Evolutionary conservation across 1,139 yeast species (phyloP), one percentile per base, ranked within the genome.

Genomic region (Yarrowia galli): DNA sequence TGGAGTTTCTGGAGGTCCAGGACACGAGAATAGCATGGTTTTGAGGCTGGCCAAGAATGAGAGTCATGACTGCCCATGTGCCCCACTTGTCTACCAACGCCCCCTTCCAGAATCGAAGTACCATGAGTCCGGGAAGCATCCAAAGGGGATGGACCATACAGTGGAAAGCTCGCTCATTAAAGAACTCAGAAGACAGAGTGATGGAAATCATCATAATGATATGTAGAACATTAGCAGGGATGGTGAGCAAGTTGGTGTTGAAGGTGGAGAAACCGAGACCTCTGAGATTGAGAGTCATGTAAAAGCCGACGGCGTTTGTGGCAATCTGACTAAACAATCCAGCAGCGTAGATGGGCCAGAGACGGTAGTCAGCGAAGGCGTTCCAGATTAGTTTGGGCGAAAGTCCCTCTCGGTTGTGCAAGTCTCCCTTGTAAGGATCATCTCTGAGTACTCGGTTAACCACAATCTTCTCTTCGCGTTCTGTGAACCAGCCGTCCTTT

Each of bases 391-490:
- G 80, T 65, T 72, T 77, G 23, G 77, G 73, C 9, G 81, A 75
- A 12, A 87, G 78, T 0, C 86, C 85, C 72, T 86, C 85, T 70
- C 89, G 81, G 74, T 88, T 88, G 73, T 87, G 81, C 89, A 87
- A 86, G 70, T 86, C 88, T 20, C 91, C 90, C 76, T 88, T 88
- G 0, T 84, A 78, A 8, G 92, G 91, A 73, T 88, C 92, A 74
- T 88, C 91, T 72, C 91, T 77, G 67, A 88, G 78, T 1, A 88
- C 80, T 69, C 87, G 81, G 72, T 88, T 88, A 18, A 87, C 90
- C 38, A 86, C 81, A 66, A 88, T 87, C 68, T 83, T 85, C 71
- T 84, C 87, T 72, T 88, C 90, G 35, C 85, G 80, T 8, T 85
- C 88, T 12, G 84, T 84, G 71, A 84, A 87, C 90, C 90, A 87